These are phyloP conservation scores for Apiospora malaysiana DNA, from an alignment of 2,329 filamentous ascomycete species.

Conservation along the genomic window DNA sequence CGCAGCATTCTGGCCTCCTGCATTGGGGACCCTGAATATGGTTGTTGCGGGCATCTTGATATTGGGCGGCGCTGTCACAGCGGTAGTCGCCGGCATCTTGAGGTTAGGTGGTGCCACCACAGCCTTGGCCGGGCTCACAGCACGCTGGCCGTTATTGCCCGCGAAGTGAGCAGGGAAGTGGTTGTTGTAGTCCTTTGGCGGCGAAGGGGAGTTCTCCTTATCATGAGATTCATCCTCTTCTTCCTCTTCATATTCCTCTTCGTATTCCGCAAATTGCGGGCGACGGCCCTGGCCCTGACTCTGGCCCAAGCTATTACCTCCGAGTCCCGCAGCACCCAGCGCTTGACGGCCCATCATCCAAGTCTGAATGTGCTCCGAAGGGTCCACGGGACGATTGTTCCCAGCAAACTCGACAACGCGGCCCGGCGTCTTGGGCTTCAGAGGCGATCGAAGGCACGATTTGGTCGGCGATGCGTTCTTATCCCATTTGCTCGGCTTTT, in stretches of 20 bases:
- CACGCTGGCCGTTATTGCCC: conserved; percentile 8
- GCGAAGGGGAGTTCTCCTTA: conserved; percentile 31
- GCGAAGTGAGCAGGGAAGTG: conserved; percentile 12
- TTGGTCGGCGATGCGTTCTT: conserved; percentile 61
- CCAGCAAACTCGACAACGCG: conserved; percentile 64
- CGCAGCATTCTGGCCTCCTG: neutral
- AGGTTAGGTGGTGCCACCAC: neutral
- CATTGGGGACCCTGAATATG: neutral
- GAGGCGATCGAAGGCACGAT: conserved; percentile 61
- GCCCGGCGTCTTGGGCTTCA: conserved; percentile 63
- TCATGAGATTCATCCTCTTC: conserved; percentile 21
- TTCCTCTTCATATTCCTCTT: neutral
- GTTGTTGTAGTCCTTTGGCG: conserved; percentile 23
- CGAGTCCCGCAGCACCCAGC: conserved; percentile 19
- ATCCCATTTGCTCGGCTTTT: conserved; percentile 56
- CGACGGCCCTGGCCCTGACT: conserved; percentile 25
- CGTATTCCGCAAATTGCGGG: neutral
- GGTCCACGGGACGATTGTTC: conserved; percentile 49
- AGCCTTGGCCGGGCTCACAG: conserved; percentile 1
- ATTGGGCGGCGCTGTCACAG: neutral
- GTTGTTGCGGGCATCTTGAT: neutral
- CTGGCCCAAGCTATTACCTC: conserved; percentile 20
- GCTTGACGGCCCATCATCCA: conserved; percentile 30
- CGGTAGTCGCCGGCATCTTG: neutral
- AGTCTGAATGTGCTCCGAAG: conserved; percentile 47